Base-by-base conservation (phyloP, 371 early-diverging fungal genomes). In the Cokeromyces recurvatus region DNA sequence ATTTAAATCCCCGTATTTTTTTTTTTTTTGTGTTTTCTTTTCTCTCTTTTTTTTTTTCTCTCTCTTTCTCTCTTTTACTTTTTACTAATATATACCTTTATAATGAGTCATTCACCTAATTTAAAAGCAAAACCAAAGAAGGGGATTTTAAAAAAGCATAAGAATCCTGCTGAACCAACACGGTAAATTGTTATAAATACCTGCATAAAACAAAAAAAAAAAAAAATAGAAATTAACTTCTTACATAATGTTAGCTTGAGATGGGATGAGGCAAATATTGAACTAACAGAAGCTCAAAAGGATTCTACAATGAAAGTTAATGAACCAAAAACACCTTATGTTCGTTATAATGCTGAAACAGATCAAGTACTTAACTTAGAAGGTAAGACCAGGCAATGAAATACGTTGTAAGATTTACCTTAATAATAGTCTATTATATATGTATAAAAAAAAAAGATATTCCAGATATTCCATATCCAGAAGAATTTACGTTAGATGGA, bases 301-400 rank as follows among this genome's bases (percentile, higher is more conserved):
- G 84, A 84, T 53, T 73, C 92, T 8, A 93, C 88, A 15, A 95
- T 95, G 95, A 96, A 97, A 72, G 92, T 97, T 12, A 83, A 86
- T 34, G 97, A 98, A 60, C 97, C 97, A n/a, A 91, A 89, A 66
- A 98, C 98, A 2, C 98, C 98, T 1, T 98, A 75, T 56, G 87
- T 96, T 32, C 82, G 83, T 38, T 95, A 94, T 64, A 78, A 95
- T 62, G 70, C 77, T 2, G 86, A 81, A 17, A 82, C 76, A 0
- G 96, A 96, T 49, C 78, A 87, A 46, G 73, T 86, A 29, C 60
- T 87, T 35, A 79, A 82, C 48, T 57, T 82, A 64, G 69, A 72
- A 38, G 62, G 72, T 66, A 53, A 20, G 11, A n/a, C n/a, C n/a
- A n/a, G n/a, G n/a, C n/a, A n/a, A n/a, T n/a, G n/a, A 16, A 12